Evolutionary conservation across 106 monocot species (phyloP).

Genomic region (Iris macrosiphon): DNA sequence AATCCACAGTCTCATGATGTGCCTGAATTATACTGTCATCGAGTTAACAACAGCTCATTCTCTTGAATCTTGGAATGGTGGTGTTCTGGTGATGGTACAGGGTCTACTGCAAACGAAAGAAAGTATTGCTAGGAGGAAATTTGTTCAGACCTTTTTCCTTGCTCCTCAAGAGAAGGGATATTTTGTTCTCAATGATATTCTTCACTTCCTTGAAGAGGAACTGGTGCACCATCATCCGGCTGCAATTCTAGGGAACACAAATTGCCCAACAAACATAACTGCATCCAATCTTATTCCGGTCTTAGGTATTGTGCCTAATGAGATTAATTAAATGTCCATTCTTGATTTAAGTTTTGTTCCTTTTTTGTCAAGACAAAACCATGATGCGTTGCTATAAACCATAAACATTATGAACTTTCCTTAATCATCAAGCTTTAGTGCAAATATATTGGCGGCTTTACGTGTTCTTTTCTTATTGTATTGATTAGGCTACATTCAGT

Average conservation of each 20-base stretch:
- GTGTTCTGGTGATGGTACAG: conserved; percentile 52
- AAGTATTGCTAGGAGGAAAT: conserved; percentile 24
- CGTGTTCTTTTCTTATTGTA: too few relatives aligned
- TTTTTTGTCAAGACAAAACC: too few relatives aligned
- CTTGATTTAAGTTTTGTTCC: too few relatives aligned
- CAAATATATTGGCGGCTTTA: too few relatives aligned
- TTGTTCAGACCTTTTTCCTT: conserved; percentile 67
- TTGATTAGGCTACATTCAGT: too few relatives aligned
- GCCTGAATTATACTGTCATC: conserved; percentile 31
- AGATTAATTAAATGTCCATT: too few relatives aligned
- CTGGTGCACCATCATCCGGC: conserved; percentile 20
- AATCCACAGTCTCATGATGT: conserved; percentile 39
- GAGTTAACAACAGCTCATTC: conserved; percentile 68
- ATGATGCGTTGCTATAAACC: too few relatives aligned
- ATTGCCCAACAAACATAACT: neutral
- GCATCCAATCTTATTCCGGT: neutral
- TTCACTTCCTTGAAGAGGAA: conserved; percentile 59
- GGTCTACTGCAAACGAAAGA: conserved; percentile 50
- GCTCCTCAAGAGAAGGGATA: conserved; percentile 75
- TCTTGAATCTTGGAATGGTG: conserved; percentile 59
- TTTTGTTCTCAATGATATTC: conserved; percentile 71
- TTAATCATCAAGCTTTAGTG: too few relatives aligned
- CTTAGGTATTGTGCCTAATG: neutral
- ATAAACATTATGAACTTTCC: too few relatives aligned
- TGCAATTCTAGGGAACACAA: neutral